A percentile compares a stretch with the other conserved stretches of the same genome.
Evolutionary conservation across 2,329 filamentous ascomycete genomes (phyloP).

Genomic region (Ceratocystis alfenasii): DNA sequence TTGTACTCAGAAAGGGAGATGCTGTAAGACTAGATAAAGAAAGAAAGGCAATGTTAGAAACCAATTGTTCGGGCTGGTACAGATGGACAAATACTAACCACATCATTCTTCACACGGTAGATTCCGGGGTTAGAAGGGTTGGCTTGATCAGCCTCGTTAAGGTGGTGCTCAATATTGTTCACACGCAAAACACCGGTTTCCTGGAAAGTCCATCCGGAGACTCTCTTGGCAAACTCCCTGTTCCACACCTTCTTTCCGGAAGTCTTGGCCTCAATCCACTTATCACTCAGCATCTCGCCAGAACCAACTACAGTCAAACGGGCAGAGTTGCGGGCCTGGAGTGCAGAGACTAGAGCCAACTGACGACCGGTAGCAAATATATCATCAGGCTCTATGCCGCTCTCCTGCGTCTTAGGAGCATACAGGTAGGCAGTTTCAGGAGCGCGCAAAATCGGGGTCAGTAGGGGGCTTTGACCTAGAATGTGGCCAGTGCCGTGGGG

Average conservation of each 20-base stretch:
- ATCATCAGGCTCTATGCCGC: constrained; percentile 55
- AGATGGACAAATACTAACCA: constrained; percentile 51
- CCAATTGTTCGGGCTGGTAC: neutral
- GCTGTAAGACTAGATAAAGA: constrained; percentile 54
- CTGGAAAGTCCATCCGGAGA: constrained; percentile 94
- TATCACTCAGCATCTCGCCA: constrained; percentile 73
- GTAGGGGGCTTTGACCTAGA: constrained; percentile 63
- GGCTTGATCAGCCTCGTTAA: constrained; percentile 31
- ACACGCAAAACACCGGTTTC: constrained; percentile 83
- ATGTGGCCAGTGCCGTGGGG: constrained; percentile 70
- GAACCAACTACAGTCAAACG: constrained; percentile 77
- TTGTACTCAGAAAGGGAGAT: constrained; percentile 82
- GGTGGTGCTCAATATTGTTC: constrained; percentile 68
- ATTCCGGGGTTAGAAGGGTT: constrained; percentile 68
- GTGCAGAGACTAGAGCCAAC: constrained; percentile 67
- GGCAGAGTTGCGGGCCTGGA: constrained; percentile 90
- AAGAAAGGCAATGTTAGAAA: neutral
- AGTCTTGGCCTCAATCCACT: constrained; percentile 64
- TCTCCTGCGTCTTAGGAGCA: constrained; percentile 75
- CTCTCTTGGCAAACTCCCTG: constrained; percentile 67
- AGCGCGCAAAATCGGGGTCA: constrained; percentile 72
- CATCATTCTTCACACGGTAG: constrained; percentile 93
- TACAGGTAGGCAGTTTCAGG: constrained; percentile 82
- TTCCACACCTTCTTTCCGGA: constrained; percentile 51
- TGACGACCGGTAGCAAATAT: constrained; percentile 76